Conservation (phyloP, 2,329 filamentous ascomycete species). For the Cercospora sp. region DNA sequence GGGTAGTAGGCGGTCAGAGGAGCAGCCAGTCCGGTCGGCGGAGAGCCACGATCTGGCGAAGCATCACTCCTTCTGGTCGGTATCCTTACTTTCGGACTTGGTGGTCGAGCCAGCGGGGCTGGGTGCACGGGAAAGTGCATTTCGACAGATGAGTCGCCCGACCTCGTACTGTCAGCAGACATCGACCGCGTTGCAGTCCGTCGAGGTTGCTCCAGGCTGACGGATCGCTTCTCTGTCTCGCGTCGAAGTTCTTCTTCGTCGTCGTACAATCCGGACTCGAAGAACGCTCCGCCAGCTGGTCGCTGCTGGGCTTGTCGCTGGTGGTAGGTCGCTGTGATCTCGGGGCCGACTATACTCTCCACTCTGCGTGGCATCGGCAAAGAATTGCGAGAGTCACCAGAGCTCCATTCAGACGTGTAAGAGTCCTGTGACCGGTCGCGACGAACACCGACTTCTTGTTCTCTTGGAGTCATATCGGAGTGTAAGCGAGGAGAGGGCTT, state of each 20-base stretch:
- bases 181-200: conserved; percentile 4
- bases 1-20: conserved; percentile 17
- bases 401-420: conserved; percentile 65
- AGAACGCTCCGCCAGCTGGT: conserved; percentile 47
- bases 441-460: conserved; percentile 32
- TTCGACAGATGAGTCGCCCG: conserved; percentile 21
- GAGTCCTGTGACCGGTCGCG: conserved; percentile 49
- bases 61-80: conserved; percentile 16
- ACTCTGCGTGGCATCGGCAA: conserved; percentile 68
- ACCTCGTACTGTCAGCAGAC: conserved; percentile 21
- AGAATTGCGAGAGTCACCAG: conserved; percentile 50
- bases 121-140: conserved; percentile 24
- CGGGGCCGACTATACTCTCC: conserved; percentile 72
- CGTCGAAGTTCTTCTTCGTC: not conserved
- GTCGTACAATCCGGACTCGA: conserved; percentile 40
- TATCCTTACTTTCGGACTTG: conserved; percentile 2
- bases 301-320: conserved; percentile 59
- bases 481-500: conserved; percentile 67
- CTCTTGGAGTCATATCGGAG: conserved; percentile 50
- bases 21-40: not conserved
- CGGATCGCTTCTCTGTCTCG: conserved; percentile 7
- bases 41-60: not conserved
- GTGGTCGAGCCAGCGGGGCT: not conserved
- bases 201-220: conserved; percentile 3
- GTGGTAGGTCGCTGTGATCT: conserved; percentile 73